Evolutionary conservation across 495 filamentous ascomycete species (phyloP), one percentile per base, ranked within the genome.

Genomic region (Hypoxylon trugodes): DNA sequence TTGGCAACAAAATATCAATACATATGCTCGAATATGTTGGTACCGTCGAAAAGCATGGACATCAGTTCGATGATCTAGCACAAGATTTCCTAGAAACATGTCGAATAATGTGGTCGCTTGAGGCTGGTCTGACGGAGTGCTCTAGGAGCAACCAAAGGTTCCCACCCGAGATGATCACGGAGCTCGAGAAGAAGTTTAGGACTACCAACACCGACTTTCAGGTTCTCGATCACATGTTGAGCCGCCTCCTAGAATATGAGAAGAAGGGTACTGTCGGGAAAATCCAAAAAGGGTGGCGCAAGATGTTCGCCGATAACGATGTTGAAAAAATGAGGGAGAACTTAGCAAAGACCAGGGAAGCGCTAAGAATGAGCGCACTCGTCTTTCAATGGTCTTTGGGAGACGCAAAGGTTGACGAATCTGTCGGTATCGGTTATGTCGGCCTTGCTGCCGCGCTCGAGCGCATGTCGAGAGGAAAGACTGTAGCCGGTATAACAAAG

Each of bases 11-110:
- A 50, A 81, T 83, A 58, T 77, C 83, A 1, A 77, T 85, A 15
- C 83, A 78, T 58, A 81, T 84, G 75, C 77, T 85, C 35, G 81
- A 85, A 58, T 84, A 82, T 58, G 74, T 85, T 16, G 82, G 76
- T 37, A 77, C 80, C 4, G 73, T 73, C 26, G 76, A 80, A 38
- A 66, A 75, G 16, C 74, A 75, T 24, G 75, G 77, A 0, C 59
- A 74, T 46, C 77, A 79, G 18, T 81, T 84, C 65, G 74, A 78
- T 40, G 69, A 76, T n/a, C 70, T 85, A 4, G 79, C 81, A 0
- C 73, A 76, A 26, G 77, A 79, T 36, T 85, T 84, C 53, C 72
- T 85, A 13, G 80, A 84, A 41, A 80, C 79, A 30, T 81, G 78
- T 64, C 79, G 79, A 32, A 74, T 76, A 19, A 67, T 85, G 33